Base-by-base conservation (phyloP, 2,329 filamentous ascomycete genomes). In the Ambrosiella beaveri region DNA sequence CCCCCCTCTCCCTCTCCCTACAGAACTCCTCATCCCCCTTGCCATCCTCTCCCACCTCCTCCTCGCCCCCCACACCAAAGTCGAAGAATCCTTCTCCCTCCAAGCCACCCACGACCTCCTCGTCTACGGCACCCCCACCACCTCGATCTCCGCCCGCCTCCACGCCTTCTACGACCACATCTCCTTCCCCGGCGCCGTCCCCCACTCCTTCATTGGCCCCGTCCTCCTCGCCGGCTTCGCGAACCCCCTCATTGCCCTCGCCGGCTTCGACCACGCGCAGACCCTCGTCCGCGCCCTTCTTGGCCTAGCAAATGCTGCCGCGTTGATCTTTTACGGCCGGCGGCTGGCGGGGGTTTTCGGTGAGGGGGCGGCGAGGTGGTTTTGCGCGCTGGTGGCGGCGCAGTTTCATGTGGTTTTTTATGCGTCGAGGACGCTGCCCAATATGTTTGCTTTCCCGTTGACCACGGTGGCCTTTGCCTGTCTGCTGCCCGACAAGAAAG, bases 61-160 rank as follows among this genome's bases (percentile, higher is more conserved):
- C 61, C 68, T 82, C 27, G 81, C 90, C 9, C 93, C 93, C 0
- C 91, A 94, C 73, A 96, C 90, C 59, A 98, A 98, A 70, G 93
- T 98, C 61, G 93, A 98, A 70, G 93, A 98, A 71, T 97, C 91
- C 0, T 97, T 98, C 78, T 95, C 95, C 69, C 81, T 97, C 60
- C 93, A 98, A 69, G 93, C 93, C 5, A 79, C 83, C 2, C 93
- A 97, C 70, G 93, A 98, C 68, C 85, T 98, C 40, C 70, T 95
- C 61, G 78, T 79, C 41, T 88, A 93, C 68, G 89, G 89, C 27
- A 81, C 87, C 1, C 87, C 88, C 0, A 67, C 70, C 17, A 45
- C 58, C n/a, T 74, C 83, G 63, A 68, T 77, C 13, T 66, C 72
- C 56, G 68, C 74, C 11, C 77, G 74, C 44, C 71, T 93, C 13